Evolutionary conservation across 73 alveolate species (phyloP), one percentile per base, ranked within the genome.

Genomic region (Tetrahymena elliotti): DNA sequence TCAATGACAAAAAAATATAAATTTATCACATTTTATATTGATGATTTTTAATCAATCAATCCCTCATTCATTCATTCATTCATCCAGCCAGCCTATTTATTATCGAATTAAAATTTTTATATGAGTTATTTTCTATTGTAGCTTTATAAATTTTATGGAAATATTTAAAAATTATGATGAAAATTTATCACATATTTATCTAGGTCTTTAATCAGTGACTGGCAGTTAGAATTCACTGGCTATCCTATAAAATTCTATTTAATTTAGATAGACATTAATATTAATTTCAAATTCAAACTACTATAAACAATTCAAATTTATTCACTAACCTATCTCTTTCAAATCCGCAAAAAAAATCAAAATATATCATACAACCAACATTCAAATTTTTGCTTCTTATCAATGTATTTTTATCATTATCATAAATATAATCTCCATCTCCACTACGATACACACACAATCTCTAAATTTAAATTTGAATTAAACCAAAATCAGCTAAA

Each of bases 151-250:
- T 47, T 41, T 47, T 10, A 27, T 18, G 31, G 82, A 0, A 24
- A 11, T 68, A 68, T 68, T 68, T 68, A 68, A 68, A 31, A 68
- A 27, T 68, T 68, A n/a, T 5, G 10, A 68, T 31, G 16, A 68
- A 68, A 68, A 18, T 27, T 68, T 68, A 27, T 68, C 0, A 24
- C 11, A 10, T 10, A n/a, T 18, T 27, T 68, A 6, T 68, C 34
- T 31, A 27, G 16, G 20, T 18, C 20, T 68, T 68, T 68, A n/a
- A 27, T 68, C 10, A 0, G 22, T 27, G 36, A 27, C 34, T 68
- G 88, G 20, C 88, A 68, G 88, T 68, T 68, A 68, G 88, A 68
- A 68, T 68, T 68, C 88, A 68, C 88, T 68, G 88, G 88, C 88
- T 68, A 18, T 27, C 5, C 88, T 27, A 68, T 68, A 68, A 68